Evolutionary conservation across 108 stramenopile genomes (phyloP).

Genomic region (Cylindrotheca closterium): DNA sequence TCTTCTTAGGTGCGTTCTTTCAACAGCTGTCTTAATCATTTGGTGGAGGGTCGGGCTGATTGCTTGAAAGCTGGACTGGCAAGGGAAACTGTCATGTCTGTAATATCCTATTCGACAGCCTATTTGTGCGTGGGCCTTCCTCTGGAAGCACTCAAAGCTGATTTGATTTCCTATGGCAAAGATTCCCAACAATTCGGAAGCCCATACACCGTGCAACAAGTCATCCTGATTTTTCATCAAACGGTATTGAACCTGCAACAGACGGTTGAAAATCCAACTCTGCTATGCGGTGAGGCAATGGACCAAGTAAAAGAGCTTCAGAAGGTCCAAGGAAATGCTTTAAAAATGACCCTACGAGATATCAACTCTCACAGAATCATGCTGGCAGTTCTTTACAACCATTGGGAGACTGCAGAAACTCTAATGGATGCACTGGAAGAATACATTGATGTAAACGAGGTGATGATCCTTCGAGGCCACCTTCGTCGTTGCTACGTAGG

Average conservation of each 20-base stretch:
- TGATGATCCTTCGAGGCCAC: conserved; percentile 6
- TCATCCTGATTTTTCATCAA: conserved; percentile 26
- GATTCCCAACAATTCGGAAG: conserved; percentile 19
- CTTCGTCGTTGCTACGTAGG: conserved; percentile 11
- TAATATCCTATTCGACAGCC: conserved; percentile 17
- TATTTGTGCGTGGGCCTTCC: conserved; percentile 34
- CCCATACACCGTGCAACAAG: conserved; percentile 8
- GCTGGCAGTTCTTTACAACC: conserved; percentile 22
- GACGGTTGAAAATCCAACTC: conserved; percentile 9
- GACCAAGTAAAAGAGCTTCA: conserved; percentile 17
- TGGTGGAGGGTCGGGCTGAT: conserved; percentile 21
- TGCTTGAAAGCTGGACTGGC: conserved; percentile 21
- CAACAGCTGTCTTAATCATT: conserved; percentile 28
- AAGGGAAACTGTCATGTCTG: conserved; percentile 10
- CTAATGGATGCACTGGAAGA: conserved; percentile 15
- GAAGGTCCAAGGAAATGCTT: conserved; percentile 16
- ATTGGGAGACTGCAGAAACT: conserved; percentile 15
- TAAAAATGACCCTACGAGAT: conserved; percentile 31
- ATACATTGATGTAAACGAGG: conserved; percentile 5
- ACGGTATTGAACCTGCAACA: conserved; percentile 27
- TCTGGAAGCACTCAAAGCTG: conserved; percentile 20
- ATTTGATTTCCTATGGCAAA: conserved; percentile 19
- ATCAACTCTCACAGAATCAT: conserved; percentile 25
- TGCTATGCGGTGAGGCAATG: conserved; percentile 18
- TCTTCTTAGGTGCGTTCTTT: conserved; percentile 11